Evolutionary conservation across 1,284 basidiomycete genomes (phyloP), one percentile per base, ranked within the genome.

Genomic region (Malassezia furfur): DNA sequence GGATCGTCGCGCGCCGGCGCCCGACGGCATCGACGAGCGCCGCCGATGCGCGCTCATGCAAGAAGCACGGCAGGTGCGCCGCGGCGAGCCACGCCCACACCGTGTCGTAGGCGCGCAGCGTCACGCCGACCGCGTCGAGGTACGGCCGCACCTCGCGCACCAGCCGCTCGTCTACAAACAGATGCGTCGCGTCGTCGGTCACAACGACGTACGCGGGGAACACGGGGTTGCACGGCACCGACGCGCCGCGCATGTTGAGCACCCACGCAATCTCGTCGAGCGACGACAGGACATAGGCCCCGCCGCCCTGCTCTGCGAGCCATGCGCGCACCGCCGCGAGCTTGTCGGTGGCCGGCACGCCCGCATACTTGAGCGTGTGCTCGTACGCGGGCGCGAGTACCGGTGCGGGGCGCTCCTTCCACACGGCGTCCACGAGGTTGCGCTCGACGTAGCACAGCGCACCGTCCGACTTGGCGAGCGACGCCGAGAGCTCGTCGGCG

Each of bases 361-460:
- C 89, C 0, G 87, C 81, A 64, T 85, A 89, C 60, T 84, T 80
- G 35, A 84, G 77, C 1, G 84, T 81, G 62, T 93, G 88, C 12
- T 85, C 76, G 66, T 83, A 85, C n/a, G 93, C 78, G 0, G 83
- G 81, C 44, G 83, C 83, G 51, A 79, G 80, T 0, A 85, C 82
- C 54, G 87, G 84, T 3, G 75, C 56, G 1, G 86, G 85, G 54
- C 86, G 84, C 37, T 83, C 81, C 54, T 80, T 30, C 87, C 89
- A 94, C 32, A 87, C 79, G 5, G 84, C 79, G 74, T 96, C 93
- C 51, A 96, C 78, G 19, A 96, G 81, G 75, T 96, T 96, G 67
- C 84, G 21, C 17, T 65, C 48, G 31, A 78, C 64, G 6, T 77
- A 75, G 80, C 66, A 82, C 80, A 59, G 85, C 80, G 72, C 82